Evolutionary conservation across 345 rosid genomes (phyloP), one percentile per base, ranked within the genome.

Genomic region (Angophora floribunda): DNA sequence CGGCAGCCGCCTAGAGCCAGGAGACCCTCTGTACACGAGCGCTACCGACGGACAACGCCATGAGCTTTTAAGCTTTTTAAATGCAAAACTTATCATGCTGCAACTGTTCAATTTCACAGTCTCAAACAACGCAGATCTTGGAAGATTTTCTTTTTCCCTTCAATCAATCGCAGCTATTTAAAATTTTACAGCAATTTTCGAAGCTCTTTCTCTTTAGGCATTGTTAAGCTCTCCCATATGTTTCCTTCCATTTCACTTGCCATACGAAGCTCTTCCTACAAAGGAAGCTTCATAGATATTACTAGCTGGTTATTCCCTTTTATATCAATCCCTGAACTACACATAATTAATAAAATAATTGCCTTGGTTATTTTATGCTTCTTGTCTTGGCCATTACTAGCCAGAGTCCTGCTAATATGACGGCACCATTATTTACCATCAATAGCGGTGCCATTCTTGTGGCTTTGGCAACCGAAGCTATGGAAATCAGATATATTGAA

Each of bases 1-100:
- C 41, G 41, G 41, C 41, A 0, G 57, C 0, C 0, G 1, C 1
- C 9, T 0, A 53, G 24, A 53, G 19, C 57, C 4, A 0, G 0
- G 1, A 0, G 4, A 19, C 24, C 57, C 49, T 22, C 1, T 0
- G 9, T 53, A 16, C 0, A 0, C 3, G 41, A 36, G 41, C 41
- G 41, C 41, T 36, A 4, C 41, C 41, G 41, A 36, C 41, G 41
- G 41, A 63, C 75, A 63, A n/a, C n/a, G 36, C 36, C 75, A n/a
- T 63, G 30, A 59, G 28, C 14, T 59, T 59, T 59, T 13, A 28
- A 59, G 65, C 65, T 59, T 59, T 59, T 59, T 59, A 59, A 26
- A 59, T 59, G 67, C 67, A 59, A 63, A n/a, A 63, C 41, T 65
- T 65, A n/a, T n/a, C 41, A 65, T 65, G 32, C 19, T 14, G 1